Base-by-base conservation (phyloP, 164 flowering plant genomes). In the Warburgia ugandensis region DNA sequence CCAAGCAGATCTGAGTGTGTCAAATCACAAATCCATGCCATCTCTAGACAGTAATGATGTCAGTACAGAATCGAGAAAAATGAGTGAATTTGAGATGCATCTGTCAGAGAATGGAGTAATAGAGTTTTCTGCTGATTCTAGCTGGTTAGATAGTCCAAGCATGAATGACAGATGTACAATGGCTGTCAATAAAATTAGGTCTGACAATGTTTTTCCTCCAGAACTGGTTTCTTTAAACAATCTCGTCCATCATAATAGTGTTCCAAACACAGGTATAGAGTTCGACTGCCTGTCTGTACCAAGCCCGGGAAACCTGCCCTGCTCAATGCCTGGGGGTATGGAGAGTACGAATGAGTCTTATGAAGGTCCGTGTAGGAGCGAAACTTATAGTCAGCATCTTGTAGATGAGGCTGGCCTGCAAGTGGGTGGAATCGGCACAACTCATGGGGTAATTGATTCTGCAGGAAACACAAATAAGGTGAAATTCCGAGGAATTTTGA, bases 381-480 rank as follows among this genome's bases (percentile, higher is more conserved):
- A 47, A 21, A 37, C 35, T 46, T 7, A 25, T 3, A 16, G 29
- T 49, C 55, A 27, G 23, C 36, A 29, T 48, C 50, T 43, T 29
- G 8, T 58, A 28, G 48, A 48, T 43, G 55, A 26, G 48, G 54
- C 48, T 43, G 23, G 8, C 29, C 8, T 25, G 26, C 38, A 49
- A 52, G 28, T 21, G 22, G 45, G 31, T 10, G 44, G 16, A 49
- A 35, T 43, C 19, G 39, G 36, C 39, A 27, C 12, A 4, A 33
- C 33, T 57, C 45, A 26, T 2, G 23, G 53, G 4, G 45, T 33
- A 13, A 52, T 33, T 10, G 54, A 12, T 27, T 25, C 33, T 48
- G 27, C 25, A 10, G 54, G 54, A 48, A 39, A 28, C 20, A 29
- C 5, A 23, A 39, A 44, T 41, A 40, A 61, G 59, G 63, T 62